Base-by-base conservation (phyloP, 345 rosid genomes). In the Clausena lansium region DNA sequence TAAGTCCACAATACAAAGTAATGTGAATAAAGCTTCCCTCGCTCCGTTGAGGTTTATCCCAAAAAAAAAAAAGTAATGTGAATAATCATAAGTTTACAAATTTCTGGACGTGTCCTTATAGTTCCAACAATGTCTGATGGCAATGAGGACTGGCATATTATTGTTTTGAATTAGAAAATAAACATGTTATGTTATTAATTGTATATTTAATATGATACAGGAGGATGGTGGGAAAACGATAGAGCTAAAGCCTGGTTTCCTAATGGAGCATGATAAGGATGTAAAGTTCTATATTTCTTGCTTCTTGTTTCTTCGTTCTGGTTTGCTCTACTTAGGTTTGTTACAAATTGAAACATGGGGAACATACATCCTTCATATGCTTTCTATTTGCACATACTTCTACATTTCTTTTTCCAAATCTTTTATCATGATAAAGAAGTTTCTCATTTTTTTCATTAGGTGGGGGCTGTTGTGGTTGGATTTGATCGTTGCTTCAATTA, bases 381-480 rank as follows among this genome's bases (percentile, higher is more conserved):
- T 1, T 32, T 52, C 24, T 64, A 69, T 14, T 38, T 59, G 30
- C 52, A 45, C 47, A 27, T 45, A 11, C 28, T 74, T 74, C 52
- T 25, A 41, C 28, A 24, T 73, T 7, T 52, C 58, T 58, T 45
- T 74, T 27, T 45, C 70, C 36, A 28, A 66, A 47, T 19, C 13
- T 74, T 74, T 7, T 47, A 19, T 78, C 50, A 19, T 39, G 35
- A 14, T 13, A 28, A 71, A 65, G 77, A 59, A 66, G 28, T 84
- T 69, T 67, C 50, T 73, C 81, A 75, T 73, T 73, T 82, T 82
- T 19, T 25, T 64, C 17, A 77, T n/a, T 81, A 91, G 99, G 99
- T 92, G 24, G 99, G 99, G 66, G 98, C 97, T 80, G 97, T 96
- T 75, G 99, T 94, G 59, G 97, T 94, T 84, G 98, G 99, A 77